Conservation (phyloP, 1,284 basidiomycete species). For the Cryptococcus floricola region DNA sequence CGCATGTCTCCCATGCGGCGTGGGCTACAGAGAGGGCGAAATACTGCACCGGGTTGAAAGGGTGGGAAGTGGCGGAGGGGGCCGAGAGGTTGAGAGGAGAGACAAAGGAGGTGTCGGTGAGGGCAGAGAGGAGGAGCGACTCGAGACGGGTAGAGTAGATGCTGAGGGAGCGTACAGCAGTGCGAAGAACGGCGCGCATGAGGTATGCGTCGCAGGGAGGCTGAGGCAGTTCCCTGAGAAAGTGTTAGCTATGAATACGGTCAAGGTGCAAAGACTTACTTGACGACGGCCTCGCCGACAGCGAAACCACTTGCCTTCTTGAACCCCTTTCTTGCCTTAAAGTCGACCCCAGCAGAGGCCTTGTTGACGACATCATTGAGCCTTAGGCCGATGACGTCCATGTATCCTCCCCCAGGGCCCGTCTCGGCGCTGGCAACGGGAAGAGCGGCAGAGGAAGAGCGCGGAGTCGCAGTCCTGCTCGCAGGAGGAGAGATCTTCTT, state of each 20-base stretch:
- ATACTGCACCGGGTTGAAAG: constrained; percentile 46
- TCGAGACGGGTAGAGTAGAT: constrained; percentile 50
- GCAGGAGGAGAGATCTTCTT: constrained; percentile 25
- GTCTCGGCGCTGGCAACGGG: constrained; percentile 4
- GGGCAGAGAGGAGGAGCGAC: constrained; percentile 46
- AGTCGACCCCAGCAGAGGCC: constrained; percentile 45
- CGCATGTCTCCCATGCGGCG: constrained; percentile 49
- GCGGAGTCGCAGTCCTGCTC: constrained; percentile 30
- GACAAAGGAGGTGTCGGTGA: constrained; percentile 44
- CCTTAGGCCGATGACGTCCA: constrained; percentile 48
- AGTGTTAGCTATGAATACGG: constrained; percentile 7
- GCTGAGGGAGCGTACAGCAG: constrained; percentile 43
- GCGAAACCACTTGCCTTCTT: constrained; percentile 45
- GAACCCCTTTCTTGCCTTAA: constrained; percentile 45
- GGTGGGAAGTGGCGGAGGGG: constrained; percentile 18
- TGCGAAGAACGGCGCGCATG: constrained; percentile 47
- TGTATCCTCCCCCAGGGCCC: constrained; percentile 36
- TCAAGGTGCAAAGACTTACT: constrained; percentile 28
- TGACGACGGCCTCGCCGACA: constrained; percentile 43
- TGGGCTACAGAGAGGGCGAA: constrained; percentile 48
- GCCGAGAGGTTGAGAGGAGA: constrained; percentile 36
- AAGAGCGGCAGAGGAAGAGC: constrained; percentile 17
- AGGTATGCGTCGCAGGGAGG: constrained; percentile 47
- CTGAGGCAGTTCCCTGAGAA: constrained; percentile 38
- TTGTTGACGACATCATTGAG: constrained; percentile 49